Base-by-base conservation (phyloP, 352 stramenopile genomes). In the Pythium rhizo-oryzae region DNA sequence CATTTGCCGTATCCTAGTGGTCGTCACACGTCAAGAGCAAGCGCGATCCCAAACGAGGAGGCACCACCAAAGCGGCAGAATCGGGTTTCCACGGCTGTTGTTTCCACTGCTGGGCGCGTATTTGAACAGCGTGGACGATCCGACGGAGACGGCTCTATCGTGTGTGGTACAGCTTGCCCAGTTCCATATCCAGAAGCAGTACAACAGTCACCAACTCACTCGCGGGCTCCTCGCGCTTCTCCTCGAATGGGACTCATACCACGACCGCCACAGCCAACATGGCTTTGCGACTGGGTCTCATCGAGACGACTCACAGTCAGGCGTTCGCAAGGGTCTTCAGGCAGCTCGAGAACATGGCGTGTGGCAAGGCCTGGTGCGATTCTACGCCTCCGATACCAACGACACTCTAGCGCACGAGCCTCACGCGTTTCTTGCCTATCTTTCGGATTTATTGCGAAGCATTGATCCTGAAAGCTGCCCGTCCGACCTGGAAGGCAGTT, bases 291-390 rank as follows among this genome's bases (percentile, higher is more conserved):
- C 11, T 15, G 25, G 24, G 41, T 19, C 28, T 65, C 18, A 16
- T 46, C 16, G 58, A 18, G 5, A 15, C 21, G 54, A 56, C 13
- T 33, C 8, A 18, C 28, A 33, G 6, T 8, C 9, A 30, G 9
- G 23, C 21, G 44, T 41, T 1, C 51, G 23, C 12, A 30, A n/a
- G 46, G 56, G 65, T 21, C 50, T 66, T 9, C 19, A 18, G 16
- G 25, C 44, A 43, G 49, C 49, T 19, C 16, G 57, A 8, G 56
- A 71, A 4, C 47, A 55, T 35, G 24, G 49, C 6, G 30, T 72
- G 3, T 72, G 65, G 65, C 25, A 67, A 44, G 65, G 63, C 39
- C 28, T 72, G 7, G 51, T 72, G 8, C 58, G 52, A 2, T 56
- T 58, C 19, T 72, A 67, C 49, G 41, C 30, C 23, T 33, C 16